phyloP scores from a whole-genome alignment of 139 green algal genomes.

The Tetraselmis chui region DNA sequence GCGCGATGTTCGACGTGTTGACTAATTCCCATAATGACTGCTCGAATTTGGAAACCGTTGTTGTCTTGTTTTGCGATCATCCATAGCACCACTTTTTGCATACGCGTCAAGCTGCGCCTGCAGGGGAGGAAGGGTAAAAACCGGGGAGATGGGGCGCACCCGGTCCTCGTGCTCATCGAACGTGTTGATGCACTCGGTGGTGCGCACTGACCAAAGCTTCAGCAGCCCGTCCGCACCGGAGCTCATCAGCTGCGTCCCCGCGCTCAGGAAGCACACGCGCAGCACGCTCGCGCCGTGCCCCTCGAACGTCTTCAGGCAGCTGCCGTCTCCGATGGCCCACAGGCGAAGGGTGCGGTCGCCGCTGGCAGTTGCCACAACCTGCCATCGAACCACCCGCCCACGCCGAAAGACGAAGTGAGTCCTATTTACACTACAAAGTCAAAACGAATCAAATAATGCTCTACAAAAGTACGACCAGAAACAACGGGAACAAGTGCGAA shows the following conservation, averaged over 20 bases:
- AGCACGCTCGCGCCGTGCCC: conserved; percentile 85
- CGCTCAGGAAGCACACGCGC: conserved; percentile 62
- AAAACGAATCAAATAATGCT: no score
- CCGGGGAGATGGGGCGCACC: conserved; percentile 42
- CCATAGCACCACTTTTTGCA: no score
- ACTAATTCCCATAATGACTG: no score
- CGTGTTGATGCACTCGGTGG: conserved; percentile 69
- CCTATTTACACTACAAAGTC: no score
- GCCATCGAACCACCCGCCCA: no score
- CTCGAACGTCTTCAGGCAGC: conserved; percentile 87
- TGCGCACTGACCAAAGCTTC: conserved; percentile 80
- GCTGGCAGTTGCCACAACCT: conserved; percentile 42
- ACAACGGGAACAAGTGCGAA: no score
- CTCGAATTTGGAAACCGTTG: no score
- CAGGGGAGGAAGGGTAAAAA: neutral
- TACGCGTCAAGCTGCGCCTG: no score
- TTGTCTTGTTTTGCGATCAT: no score
- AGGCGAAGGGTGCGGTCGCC: conserved; percentile 83
- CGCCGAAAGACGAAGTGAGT: no score
- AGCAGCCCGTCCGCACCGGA: conserved; percentile 87
- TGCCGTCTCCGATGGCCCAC: conserved; percentile 73
- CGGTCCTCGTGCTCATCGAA: conserved; percentile 94
- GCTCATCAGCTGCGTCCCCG: conserved; percentile 73
- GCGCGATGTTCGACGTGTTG: no score
- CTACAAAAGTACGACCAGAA: no score